Conservation (phyloP, 1,284 basidiomycete genomes). For the Exsudoporus floridanus region DNA sequence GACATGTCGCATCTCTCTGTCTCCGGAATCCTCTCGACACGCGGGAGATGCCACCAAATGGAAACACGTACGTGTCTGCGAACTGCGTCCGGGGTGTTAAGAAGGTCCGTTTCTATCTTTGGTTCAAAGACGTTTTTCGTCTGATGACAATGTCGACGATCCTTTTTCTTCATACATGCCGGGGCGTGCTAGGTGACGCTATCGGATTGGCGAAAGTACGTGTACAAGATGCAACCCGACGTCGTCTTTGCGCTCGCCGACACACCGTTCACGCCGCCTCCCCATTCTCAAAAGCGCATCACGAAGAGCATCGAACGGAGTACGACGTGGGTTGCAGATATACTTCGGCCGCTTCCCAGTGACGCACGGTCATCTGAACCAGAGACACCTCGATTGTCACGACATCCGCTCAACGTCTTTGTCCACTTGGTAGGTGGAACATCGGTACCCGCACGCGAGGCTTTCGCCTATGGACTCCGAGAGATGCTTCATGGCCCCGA, state of each 20-base stretch:
- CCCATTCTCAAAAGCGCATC: conserved; percentile 70
- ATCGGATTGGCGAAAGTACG: conserved; percentile 53
- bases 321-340: conserved; percentile 55
- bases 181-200: conserved; percentile 50
- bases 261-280: conserved; percentile 59
- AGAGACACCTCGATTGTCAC: not conserved
- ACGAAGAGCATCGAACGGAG: conserved; percentile 73
- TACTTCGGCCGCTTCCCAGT: conserved; percentile 40
- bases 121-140: not conserved
- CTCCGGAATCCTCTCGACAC: conserved; percentile 65
- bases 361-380: not conserved
- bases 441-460: conserved; percentile 53
- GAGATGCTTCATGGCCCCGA: conserved; percentile 60
- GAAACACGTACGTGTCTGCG: conserved; percentile 53
- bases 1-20: conserved; percentile 58
- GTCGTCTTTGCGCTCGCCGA: conserved; percentile 71
- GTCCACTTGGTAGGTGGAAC: conserved; percentile 68
- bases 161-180: not conserved
- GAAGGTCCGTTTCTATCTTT: conserved; percentile 46
- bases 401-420: conserved; percentile 47
- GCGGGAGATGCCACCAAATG: conserved; percentile 68
- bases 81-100: conserved; percentile 67
- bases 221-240: conserved; percentile 59
- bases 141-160: conserved; percentile 7
- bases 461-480: conserved; percentile 58